Conservation (phyloP, 2,329 filamentous ascomycete species). For the Talaromyces marneffei region DNA sequence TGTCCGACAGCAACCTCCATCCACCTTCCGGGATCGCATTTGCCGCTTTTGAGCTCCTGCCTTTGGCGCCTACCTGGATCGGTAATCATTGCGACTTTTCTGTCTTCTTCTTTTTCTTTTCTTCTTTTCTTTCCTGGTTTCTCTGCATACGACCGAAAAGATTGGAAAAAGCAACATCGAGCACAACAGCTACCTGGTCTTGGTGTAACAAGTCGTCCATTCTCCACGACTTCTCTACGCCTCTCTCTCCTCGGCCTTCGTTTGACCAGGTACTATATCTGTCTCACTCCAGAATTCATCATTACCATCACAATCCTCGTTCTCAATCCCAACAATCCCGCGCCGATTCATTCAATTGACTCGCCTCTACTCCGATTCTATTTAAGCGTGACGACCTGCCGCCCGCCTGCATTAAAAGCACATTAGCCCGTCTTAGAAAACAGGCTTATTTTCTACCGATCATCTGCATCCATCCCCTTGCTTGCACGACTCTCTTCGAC, state of each 20-base stretch:
- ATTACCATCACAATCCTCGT: background rate
- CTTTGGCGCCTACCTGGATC: background rate
- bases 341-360: no score
- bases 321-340: background rate
- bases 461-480: constrained; percentile 5
- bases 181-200: background rate
- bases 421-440: background rate
- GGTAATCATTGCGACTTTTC: background rate
- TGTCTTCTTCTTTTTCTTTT: background rate
- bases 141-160: background rate
- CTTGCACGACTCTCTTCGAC: background rate
- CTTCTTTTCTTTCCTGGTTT: background rate
- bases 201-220: background rate
- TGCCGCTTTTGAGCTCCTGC: constrained; percentile 6
- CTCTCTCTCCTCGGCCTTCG: background rate
- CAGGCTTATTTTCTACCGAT: background rate
- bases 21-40: background rate
- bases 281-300: background rate
- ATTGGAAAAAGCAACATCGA: background rate
- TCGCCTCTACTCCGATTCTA: background rate
- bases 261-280: background rate
- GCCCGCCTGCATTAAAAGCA: background rate
- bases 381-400: constrained; percentile 6
- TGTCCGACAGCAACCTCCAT: background rate
- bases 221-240: background rate